Conservation (phyloP, 805 yeast genomes). For the Gaillardinia entomophila region DNA sequence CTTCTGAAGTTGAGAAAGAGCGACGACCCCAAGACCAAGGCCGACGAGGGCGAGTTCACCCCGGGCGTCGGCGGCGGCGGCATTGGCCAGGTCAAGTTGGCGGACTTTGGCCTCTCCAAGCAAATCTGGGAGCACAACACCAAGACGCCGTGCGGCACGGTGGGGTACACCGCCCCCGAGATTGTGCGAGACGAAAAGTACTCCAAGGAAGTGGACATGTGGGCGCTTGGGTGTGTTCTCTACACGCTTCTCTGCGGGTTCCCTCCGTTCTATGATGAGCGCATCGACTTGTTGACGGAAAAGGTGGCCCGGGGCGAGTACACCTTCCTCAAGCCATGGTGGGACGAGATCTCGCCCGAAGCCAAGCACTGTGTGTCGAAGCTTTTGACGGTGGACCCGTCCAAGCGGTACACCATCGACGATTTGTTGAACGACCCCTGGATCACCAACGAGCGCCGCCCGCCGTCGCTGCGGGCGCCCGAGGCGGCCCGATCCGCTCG, state of each 20-base stretch:
- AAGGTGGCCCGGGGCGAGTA: constrained; percentile 78
- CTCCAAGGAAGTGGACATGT: constrained; percentile 94
- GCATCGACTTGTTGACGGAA: constrained; percentile 65
- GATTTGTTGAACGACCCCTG: constrained; percentile 74
- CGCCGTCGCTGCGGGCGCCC: constrained; percentile 1
- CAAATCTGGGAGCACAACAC: constrained; percentile 84
- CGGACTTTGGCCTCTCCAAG: constrained; percentile 94
- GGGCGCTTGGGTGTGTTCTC: constrained; percentile 96
- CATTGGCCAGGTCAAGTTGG: constrained; percentile 82
- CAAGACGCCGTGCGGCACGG: constrained; percentile 98
- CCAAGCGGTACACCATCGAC: constrained; percentile 61
- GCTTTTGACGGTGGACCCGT: constrained; percentile 67
- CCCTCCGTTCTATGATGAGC: constrained; percentile 93
- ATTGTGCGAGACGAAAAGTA: constrained; percentile 91
- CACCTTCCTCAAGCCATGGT: constrained; percentile 77
- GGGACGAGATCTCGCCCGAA: constrained; percentile 71
- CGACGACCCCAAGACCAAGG: constrained; percentile 65
- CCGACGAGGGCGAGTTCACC: constrained; percentile 81
- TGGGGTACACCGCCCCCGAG: constrained; percentile 98
- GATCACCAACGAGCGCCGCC: constrained; percentile 30
- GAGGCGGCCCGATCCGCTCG: constrained; percentile 3
- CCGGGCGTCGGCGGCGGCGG: constrained; percentile 90
- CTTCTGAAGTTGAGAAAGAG: constrained; percentile 44
- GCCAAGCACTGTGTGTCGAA: constrained; percentile 68
- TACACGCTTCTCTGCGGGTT: constrained; percentile 94